Evolutionary conservation across 768 basidiomycete species (phyloP).

Genomic region (Serendipita sp.): DNA sequence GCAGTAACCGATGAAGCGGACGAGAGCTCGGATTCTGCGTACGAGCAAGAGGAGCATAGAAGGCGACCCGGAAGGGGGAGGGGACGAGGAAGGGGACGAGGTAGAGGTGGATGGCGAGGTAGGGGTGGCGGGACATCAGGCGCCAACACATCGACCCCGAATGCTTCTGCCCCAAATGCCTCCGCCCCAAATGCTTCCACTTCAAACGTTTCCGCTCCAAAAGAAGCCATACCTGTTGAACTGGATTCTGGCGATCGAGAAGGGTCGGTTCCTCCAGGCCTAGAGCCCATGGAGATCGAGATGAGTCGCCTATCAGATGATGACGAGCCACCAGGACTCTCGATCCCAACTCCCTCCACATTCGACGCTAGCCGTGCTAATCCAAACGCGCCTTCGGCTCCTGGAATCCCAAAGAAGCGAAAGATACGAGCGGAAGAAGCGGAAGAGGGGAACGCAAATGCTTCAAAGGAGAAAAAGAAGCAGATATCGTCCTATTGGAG

Average conservation of each 20-base stretch:
- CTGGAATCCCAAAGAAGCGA: neutral
- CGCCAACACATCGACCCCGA: neutral
- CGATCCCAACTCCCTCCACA: neutral
- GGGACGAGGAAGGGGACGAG: slow-evolving; percentile 1
- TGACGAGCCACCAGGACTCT: neutral
- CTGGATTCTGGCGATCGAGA: neutral
- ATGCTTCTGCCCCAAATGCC: neutral
- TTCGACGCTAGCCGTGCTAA: neutral
- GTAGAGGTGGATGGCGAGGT: neutral
- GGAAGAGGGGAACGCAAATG: neutral
- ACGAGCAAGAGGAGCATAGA: slow-evolving; percentile 1
- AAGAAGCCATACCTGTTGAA: neutral
- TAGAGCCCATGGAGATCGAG: neutral
- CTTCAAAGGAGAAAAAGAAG: neutral
- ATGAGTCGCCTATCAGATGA: neutral
- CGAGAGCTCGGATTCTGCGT: slow-evolving; percentile 1
- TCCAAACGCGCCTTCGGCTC: neutral
- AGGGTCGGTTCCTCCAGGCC: neutral
- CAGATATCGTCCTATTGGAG: slow-evolving; percentile 1
- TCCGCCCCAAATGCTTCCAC: neutral
- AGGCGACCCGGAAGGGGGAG: neutral
- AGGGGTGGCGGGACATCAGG: neutral
- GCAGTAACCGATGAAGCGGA: neutral
- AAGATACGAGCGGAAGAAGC: neutral
- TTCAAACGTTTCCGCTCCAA: neutral